phyloP scores from a whole-genome alignment of 768 basidiomycete genomes.

The Amanita inopinata region DNA sequence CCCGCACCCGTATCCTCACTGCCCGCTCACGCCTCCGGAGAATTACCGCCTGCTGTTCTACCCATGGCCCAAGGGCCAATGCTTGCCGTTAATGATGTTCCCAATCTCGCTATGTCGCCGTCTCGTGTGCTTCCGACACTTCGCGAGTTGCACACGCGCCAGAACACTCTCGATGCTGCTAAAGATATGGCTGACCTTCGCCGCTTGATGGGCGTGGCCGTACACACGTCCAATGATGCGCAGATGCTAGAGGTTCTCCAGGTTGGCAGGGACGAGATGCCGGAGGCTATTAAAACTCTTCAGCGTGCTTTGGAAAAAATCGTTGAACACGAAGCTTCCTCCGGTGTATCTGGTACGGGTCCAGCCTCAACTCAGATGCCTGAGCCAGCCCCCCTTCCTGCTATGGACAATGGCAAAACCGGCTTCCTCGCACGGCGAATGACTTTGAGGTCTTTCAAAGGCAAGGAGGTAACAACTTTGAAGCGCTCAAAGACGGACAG shows the following conservation, averaged over 20 bases:
- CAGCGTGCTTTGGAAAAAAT: constrained; percentile 48
- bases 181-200: constrained; percentile 48
- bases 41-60: constrained; percentile 11
- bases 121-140: constrained; percentile 17
- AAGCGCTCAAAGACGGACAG: constrained; percentile 8
- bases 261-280: constrained; percentile 58
- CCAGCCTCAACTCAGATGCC: background rate
- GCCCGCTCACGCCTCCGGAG: background rate
- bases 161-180: constrained; percentile 33
- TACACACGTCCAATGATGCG: constrained; percentile 48
- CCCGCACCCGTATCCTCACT: background rate
- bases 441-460: constrained; percentile 3
- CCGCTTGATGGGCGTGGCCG: constrained; percentile 46
- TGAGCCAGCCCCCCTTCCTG: background rate
- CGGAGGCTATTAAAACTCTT: constrained; percentile 73
- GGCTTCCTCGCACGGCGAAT: background rate
- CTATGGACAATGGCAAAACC: background rate
- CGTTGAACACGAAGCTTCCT: background rate
- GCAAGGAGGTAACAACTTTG: background rate
- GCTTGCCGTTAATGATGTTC: constrained; percentile 5
- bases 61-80: constrained; percentile 14
- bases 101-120: background rate
- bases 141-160: constrained; percentile 17
- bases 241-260: constrained; percentile 57
- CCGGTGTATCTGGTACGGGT: background rate